Percentiles rank a stretch among this genome's conserved stretches.
These are phyloP conservation scores for Sporothrix pseudoabietina DNA, from an alignment of 2,329 filamentous ascomycete species.

Conservation along the genomic window DNA sequence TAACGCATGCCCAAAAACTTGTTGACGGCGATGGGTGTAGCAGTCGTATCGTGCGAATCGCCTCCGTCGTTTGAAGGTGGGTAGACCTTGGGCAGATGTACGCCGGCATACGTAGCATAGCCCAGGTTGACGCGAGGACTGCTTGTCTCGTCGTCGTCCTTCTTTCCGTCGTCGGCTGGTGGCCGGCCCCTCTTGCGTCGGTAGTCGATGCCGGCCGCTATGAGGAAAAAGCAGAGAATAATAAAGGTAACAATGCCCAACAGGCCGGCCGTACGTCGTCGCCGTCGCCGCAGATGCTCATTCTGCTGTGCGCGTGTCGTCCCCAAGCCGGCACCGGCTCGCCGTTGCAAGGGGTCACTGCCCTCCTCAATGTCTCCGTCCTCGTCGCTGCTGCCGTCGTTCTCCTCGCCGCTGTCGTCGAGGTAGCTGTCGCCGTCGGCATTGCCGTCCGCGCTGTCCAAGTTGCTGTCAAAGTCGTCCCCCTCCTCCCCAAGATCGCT, in stretches of 20 bases:
- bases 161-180: background rate
- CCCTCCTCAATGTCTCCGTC: background rate
- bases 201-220: background rate
- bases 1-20: conserved; percentile 50
- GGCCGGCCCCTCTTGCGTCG: background rate
- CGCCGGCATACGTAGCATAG: conserved; percentile 32
- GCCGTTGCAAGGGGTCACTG: background rate
- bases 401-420: background rate
- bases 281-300: background rate
- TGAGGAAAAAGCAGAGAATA: background rate
- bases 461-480: conserved; percentile 3
- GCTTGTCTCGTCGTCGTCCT: background rate
- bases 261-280: background rate
- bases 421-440: conserved; percentile 5
- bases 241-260: background rate
- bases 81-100: background rate
- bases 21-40: conserved; percentile 37
- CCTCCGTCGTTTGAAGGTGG: conserved; percentile 17
- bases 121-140: conserved; percentile 30
- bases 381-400: background rate
- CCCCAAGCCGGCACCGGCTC: background rate
- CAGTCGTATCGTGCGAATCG: conserved; percentile 5
- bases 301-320: conserved; percentile 13
- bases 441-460: conserved; percentile 10
- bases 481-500: background rate